Evolutionary conservation across 306 rosid genomes (phyloP), one percentile per base, ranked within the genome.

Genomic region (Trichosanthes cucumerina): DNA sequence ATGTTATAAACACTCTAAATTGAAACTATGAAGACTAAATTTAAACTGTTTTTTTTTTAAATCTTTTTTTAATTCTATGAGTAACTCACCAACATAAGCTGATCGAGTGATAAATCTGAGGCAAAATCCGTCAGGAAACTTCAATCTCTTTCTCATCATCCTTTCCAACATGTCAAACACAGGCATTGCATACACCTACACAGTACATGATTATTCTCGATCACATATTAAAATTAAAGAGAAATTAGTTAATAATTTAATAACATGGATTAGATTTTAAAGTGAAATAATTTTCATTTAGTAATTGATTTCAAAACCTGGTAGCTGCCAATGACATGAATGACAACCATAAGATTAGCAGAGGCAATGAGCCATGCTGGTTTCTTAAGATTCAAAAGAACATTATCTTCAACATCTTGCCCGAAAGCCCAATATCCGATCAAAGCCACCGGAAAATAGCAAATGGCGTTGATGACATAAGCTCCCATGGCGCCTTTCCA

Each of bases 241-340:
- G 1, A 60, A 21, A 19, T 19, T 36, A 36, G 38, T 47, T 46
- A 14, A 47, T 47, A 34, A 12, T 59, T 1, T 47, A 34, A 12
- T 59, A 0, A 39, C 46, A 11, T 69, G 19, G 19, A 68, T 63
- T 31, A 3, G 21, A 33, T 60, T 26, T 59, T 24, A 3, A 3
- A 23, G 6, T 23, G 16, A 21, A 24, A 21, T 47, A 47, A 47
- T 47, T 47, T 13, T 47, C 39, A 3, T 36, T 36, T 36, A 28
- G 16, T 14, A 4, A 4, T 31, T 24, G 43, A 41, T 34, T 18
- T 65, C 8, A 5, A 12, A 66, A 93, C 97, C 96, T 95, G 97
- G 83, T 95, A 95, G 87, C 97, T 95, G 46, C 99, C 99, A 75
- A 95, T 86, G 21, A 95, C 97, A 66, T 94, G 98, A 79, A 92